Percentiles rank a stretch among this genome's conserved stretches.
phyloP scores from a whole-genome alignment of 1,139 yeast genomes.

The Magnusiomyces suaveolens region DNA sequence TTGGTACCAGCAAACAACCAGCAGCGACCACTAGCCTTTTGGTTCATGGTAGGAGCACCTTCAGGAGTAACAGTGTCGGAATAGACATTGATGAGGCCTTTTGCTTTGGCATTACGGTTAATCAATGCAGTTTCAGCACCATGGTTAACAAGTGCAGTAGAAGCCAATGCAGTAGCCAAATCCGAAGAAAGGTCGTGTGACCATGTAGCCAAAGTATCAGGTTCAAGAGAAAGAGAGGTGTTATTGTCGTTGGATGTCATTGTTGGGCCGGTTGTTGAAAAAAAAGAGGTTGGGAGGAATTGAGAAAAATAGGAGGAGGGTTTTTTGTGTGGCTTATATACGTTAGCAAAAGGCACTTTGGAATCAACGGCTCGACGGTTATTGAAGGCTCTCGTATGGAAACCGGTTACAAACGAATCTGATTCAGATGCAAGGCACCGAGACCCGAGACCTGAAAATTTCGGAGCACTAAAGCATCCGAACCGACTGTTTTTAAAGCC shows the following conservation, averaged over 20 bases:
- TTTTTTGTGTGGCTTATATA: background rate
- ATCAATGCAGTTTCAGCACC: conserved; percentile 32
- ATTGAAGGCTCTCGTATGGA: too few species aligned
- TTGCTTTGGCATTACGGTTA: conserved; percentile 39
- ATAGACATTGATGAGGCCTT: conserved; percentile 39
- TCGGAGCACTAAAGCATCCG: too few species aligned
- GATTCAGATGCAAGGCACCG: too few species aligned
- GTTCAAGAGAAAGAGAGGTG: conserved; percentile 10
- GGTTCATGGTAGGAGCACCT: conserved; percentile 66
- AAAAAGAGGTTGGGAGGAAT: background rate
- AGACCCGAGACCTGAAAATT: too few species aligned
- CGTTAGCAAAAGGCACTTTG: too few species aligned
- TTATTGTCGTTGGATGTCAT: conserved; percentile 4
- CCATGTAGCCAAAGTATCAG: conserved; percentile 24
- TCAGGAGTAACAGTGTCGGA: conserved; percentile 51
- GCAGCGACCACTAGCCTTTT: conserved; percentile 67
- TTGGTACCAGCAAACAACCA: conserved; percentile 84
- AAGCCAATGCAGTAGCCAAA: conserved; percentile 25
- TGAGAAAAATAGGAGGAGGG: background rate
- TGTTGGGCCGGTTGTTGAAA: background rate
- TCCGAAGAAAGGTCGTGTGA: conserved; percentile 22
- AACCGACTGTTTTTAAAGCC: too few species aligned
- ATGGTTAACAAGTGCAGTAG: conserved; percentile 29
- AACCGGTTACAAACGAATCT: too few species aligned
- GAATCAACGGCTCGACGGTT: too few species aligned